phyloP scores from a whole-genome alignment of 2,329 filamentous ascomycete genomes.

The Magnaporthiopsis incrustans region DNA sequence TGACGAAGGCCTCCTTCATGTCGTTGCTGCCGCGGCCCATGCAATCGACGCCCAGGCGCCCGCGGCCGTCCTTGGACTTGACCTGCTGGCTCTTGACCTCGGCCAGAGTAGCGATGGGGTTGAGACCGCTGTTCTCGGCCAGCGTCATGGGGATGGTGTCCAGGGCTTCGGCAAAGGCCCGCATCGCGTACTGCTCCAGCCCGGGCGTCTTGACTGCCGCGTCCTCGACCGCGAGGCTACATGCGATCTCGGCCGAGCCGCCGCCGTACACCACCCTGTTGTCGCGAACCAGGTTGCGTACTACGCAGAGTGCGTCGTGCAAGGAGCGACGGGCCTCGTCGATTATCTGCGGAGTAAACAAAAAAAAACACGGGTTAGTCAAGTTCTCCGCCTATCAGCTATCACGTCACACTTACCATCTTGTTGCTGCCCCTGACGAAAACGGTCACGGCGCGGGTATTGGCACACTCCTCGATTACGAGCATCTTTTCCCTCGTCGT shows the following conservation, averaged over 20 bases:
- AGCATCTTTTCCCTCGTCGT: conserved; percentile 99
- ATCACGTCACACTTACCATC: conserved; percentile 60
- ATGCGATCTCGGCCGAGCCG: conserved; percentile 93
- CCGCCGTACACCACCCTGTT: conserved; percentile 97
- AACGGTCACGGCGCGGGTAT: conserved; percentile 90
- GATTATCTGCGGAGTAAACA: conserved; percentile 61
- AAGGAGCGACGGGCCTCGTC: conserved; percentile 97
- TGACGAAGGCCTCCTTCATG: conserved; percentile 97
- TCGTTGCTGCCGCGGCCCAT: conserved; percentile 93
- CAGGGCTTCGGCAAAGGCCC: conserved; percentile 90
- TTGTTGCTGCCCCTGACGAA: conserved; percentile 98
- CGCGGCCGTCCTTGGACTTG: conserved; percentile 51
- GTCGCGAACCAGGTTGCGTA: conserved; percentile 90
- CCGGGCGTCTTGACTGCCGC: conserved; percentile 90
- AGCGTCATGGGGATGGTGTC: conserved; percentile 92
- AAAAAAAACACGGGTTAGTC: conserved; percentile 2
- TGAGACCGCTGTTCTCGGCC: conserved; percentile 93
- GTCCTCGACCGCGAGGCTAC: conserved; percentile 91
- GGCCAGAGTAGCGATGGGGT: conserved; percentile 90
- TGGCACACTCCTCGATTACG: conserved; percentile 98
- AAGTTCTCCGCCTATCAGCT: neutral
- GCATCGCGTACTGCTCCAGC: conserved; percentile 99
- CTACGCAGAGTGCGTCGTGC: conserved; percentile 95
- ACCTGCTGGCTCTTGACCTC: conserved; percentile 95
- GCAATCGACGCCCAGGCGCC: conserved; percentile 87